Conservation (phyloP, 768 basidiomycete species). For the Phylloporus sp. region DNA sequence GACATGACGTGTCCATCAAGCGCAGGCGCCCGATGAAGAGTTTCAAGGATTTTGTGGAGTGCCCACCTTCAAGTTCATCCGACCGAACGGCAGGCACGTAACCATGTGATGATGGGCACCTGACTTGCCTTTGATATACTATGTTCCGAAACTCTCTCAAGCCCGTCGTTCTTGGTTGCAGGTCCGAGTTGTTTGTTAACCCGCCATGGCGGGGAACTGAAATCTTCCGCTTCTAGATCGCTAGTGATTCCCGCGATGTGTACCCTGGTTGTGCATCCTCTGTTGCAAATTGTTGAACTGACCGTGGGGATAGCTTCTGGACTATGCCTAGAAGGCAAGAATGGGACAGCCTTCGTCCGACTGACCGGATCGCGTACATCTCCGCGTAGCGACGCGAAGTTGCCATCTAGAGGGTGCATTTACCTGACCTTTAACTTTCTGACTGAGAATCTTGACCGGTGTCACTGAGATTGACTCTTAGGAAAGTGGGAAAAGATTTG, state of each 20-base stretch:
- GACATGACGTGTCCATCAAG: constrained; percentile 28
- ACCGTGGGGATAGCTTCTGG: constrained; percentile 41
- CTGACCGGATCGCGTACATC: not conserved
- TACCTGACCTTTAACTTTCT: not conserved
- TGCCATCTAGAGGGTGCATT: constrained; percentile 47
- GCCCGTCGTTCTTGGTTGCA: constrained; percentile 65
- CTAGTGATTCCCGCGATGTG: constrained; percentile 58
- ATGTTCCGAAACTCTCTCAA: constrained; percentile 17
- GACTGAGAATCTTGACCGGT: constrained; percentile 26
- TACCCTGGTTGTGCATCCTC: not conserved
- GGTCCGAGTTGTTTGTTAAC: constrained; percentile 44
- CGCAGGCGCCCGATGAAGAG: constrained; percentile 56
- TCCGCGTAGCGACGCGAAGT: constrained; percentile 37
- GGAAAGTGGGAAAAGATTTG: constrained; percentile 62
- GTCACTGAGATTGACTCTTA: constrained; percentile 78
- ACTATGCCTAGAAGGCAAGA: constrained; percentile 63
- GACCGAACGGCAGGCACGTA: constrained; percentile 55
- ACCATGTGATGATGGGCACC: not conserved
- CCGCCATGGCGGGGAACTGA: not conserved
- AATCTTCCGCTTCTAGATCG: constrained; percentile 40
- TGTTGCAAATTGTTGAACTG: not conserved
- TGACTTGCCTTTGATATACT: not conserved
- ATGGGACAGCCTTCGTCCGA: not conserved
- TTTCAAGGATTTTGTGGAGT: constrained; percentile 57
- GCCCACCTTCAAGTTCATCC: constrained; percentile 58